Conservation (phyloP, 2,329 filamentous ascomycete species). For the Fusarium anguioides region DNA sequence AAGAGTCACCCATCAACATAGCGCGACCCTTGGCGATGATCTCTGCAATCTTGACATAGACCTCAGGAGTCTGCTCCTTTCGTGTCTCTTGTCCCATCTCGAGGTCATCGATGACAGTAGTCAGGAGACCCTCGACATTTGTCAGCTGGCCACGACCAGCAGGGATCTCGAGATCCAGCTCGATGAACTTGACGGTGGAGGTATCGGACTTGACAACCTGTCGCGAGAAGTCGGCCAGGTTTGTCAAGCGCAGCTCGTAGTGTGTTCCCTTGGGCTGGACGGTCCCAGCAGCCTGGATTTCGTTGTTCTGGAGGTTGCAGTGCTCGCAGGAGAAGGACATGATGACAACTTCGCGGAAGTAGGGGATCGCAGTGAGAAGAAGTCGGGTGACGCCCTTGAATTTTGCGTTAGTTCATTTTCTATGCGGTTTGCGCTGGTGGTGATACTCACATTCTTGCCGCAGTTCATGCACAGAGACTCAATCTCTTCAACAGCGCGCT, state of each 20-base stretch:
- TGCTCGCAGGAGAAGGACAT: conserved; percentile 96
- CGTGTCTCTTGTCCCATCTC: conserved; percentile 84
- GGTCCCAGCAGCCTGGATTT: conserved; percentile 90
- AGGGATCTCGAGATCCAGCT: conserved; percentile 93
- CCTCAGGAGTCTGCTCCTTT: conserved; percentile 80
- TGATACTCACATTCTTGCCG: conserved; percentile 73
- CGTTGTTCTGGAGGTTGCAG: conserved; percentile 90
- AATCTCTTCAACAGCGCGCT: conserved; percentile 72
- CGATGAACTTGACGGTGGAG: conserved; percentile 86
- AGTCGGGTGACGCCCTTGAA: conserved; percentile 82
- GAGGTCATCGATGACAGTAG: conserved; percentile 82
- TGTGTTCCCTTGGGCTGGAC: conserved; percentile 90
- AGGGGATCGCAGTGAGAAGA: conserved; percentile 91
- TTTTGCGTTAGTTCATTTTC: conserved; percentile 26
- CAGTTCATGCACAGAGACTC: conserved; percentile 91
- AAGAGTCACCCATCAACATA: conserved; percentile 80
- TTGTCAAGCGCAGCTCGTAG: conserved; percentile 83
- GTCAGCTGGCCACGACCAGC: conserved; percentile 90
- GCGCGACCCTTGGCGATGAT: conserved; percentile 79
- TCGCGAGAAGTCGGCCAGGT: conserved; percentile 78
- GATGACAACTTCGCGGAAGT: conserved; percentile 96
- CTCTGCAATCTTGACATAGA: conserved; percentile 80
- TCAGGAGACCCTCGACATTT: conserved; percentile 90
- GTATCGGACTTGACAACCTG: conserved; percentile 94
- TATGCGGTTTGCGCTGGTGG: not conserved